A percentile compares a stretch with the other conserved stretches of the same genome.
These are phyloP conservation scores for Acacia melanoxylon DNA, from an alignment of 306 rosid species.

Conservation along the genomic window DNA sequence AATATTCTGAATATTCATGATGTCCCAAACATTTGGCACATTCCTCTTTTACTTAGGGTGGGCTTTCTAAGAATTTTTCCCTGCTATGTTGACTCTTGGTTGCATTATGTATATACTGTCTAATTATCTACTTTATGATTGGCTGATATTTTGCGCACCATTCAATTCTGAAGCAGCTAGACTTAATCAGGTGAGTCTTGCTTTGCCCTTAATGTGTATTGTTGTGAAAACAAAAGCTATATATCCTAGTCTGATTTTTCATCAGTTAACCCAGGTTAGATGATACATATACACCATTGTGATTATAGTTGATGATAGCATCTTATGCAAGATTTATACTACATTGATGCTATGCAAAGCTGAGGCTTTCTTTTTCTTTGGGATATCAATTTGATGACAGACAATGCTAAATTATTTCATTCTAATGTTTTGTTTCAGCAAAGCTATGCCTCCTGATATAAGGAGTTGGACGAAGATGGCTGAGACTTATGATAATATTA, in stretches of 20 bases:
- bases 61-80: too few relatives aligned
- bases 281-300: slow-evolving; percentile 6
- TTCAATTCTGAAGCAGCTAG: slow-evolving; percentile 84
- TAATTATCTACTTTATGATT: too few relatives aligned
- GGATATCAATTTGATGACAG: slow-evolving; percentile 1
- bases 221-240: slow-evolving; percentile 14
- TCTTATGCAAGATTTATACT: slow-evolving; percentile 13
- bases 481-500: slow-evolving; percentile 80
- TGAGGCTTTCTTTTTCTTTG: slow-evolving; percentile 16
- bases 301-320: slow-evolving; percentile 26
- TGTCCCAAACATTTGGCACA: too few relatives aligned
- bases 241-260: slow-evolving; percentile 19
- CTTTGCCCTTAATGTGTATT: slow-evolving; percentile 17
- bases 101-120: too few relatives aligned
- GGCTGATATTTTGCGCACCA: too few relatives aligned
- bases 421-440: slow-evolving; percentile 52
- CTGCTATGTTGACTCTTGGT: too few relatives aligned
- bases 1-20: too few relatives aligned
- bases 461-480: slow-evolving; percentile 91
- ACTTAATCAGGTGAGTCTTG: slow-evolving; percentile 60
- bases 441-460: slow-evolving; percentile 72
- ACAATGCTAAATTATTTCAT: slow-evolving; percentile 20
- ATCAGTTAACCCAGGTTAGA: not conserved
- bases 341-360: not conserved
- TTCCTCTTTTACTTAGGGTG: too few relatives aligned